phyloP scores from a whole-genome alignment of 192 early-diverging fungal species.

The Radiomyces spectabilis region DNA sequence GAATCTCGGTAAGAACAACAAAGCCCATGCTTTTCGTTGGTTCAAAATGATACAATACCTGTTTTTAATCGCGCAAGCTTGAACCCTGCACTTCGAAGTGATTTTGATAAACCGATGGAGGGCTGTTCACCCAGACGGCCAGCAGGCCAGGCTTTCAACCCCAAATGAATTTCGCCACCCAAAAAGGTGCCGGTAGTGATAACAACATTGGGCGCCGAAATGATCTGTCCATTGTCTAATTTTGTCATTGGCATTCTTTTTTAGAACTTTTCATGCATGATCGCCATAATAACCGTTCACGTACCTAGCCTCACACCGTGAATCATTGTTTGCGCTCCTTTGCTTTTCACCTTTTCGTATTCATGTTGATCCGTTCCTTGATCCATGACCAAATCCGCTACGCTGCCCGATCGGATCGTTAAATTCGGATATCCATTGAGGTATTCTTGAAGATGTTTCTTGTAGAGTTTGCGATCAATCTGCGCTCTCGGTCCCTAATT shows the following conservation, averaged over 20 bases:
- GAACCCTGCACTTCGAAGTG: slow-evolving; percentile 67
- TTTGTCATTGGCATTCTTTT: background rate
- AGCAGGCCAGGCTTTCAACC: slow-evolving; percentile 56
- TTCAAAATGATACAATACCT: slow-evolving; percentile 9
- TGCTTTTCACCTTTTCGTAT: slow-evolving; percentile 12
- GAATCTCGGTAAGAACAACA: background rate
- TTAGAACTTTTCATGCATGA: background rate
- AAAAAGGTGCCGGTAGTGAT: slow-evolving; percentile 82
- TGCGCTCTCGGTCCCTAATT: slow-evolving; percentile 68
- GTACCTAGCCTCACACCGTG: slow-evolving; percentile 21
- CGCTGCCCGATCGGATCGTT: slow-evolving; percentile 57
- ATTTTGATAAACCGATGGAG: slow-evolving; percentile 68
- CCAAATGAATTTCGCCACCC: slow-evolving; percentile 78
- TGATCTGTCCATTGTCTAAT: slow-evolving; percentile 52
- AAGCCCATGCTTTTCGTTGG: background rate
- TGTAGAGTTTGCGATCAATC: slow-evolving; percentile 74
- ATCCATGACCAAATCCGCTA: slow-evolving; percentile 63
- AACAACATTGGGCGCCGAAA: slow-evolving; percentile 61
- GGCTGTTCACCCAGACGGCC: slow-evolving; percentile 69
- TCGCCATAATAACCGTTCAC: background rate
- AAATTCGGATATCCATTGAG: slow-evolving; percentile 61
- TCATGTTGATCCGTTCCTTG: slow-evolving; percentile 28
- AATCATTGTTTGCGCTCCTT: slow-evolving; percentile 12
- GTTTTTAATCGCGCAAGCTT: slow-evolving; percentile 75
- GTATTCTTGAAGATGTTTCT: slow-evolving; percentile 59